Evolutionary conservation across 2,329 filamentous ascomycete genomes (phyloP), one percentile per base, ranked within the genome.

Genomic region (Cercospora zeae-maydis): DNA sequence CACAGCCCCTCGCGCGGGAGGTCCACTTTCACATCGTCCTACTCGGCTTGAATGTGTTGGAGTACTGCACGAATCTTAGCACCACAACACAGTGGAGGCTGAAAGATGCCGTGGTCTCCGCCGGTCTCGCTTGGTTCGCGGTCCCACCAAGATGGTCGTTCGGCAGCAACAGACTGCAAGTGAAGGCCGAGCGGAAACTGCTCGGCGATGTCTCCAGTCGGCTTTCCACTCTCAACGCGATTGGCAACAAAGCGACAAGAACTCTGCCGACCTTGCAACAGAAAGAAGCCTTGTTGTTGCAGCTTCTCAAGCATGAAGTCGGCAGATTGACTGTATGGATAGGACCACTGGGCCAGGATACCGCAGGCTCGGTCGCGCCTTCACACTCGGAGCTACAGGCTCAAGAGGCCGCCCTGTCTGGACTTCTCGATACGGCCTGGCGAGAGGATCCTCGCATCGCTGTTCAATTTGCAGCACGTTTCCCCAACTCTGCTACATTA

Each of bases 171-270:
- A 85, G 91, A 54, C 79, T 99, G 14, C 95, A 99, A 74, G 82
- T 98, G 57, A 98, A 96, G 79, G 93, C 96, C 0, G 95, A 99
- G 77, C 86, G 92, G 34, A 89, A 89, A 68, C 80, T 96, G 16
- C 83, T 98, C 39, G 83, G 84, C 6, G 92, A 97, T 73, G 87
- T 97, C 36, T 80, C 88, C 54, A 75, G 78, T 10, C 84, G 87
- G 13, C 78, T 99, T 65, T 86, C 87, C 66, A 82, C 79, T 2
- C 83, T 92, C 10, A 81, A 84, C 0, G 81, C 80, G 63, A 84
- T 91, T 36, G 88, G 86, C 3, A 79, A 62, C 4, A 74, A 74
- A 33, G 64, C 73, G 11, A 72, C 75, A 14, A 75, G 83, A 34
- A 82, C 83, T 6, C 80, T 87, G 63, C 88, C 87, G 68, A 86